Conservation (phyloP, 441 rosid species). For the Bocquillonia castaneifolia region DNA sequence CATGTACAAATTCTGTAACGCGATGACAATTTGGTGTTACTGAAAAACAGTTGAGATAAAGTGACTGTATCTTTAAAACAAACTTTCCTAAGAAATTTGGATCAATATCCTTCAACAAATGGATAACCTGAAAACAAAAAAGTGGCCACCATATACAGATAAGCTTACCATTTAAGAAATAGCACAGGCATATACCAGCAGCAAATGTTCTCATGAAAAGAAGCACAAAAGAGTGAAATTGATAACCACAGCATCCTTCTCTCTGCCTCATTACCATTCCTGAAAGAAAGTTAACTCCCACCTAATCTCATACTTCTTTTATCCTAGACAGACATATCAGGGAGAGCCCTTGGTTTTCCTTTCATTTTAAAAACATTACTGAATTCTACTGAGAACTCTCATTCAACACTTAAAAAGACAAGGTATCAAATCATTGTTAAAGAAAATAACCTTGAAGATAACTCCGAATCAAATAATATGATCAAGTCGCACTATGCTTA, state of each 20-base stretch:
- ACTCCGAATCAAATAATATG: neutral
- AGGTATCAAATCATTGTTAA: neutral
- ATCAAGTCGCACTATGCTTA: conserved; percentile 21
- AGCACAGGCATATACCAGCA: neutral
- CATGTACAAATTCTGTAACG: conserved; percentile 61
- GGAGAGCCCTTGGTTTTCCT: neutral
- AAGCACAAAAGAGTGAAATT: neutral
- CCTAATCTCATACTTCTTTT: neutral
- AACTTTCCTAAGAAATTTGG: conserved; percentile 49
- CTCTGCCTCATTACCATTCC: no score
- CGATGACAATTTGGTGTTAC: conserved; percentile 88
- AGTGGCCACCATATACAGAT: conserved; percentile 10
- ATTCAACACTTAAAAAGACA: neutral
- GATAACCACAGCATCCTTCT: no score
- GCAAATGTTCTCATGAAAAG: neutral
- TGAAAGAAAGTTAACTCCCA: no score
- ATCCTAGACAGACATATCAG: no score
- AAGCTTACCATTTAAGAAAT: neutral
- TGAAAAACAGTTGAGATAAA: conserved; percentile 56
- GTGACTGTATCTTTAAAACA: conserved; percentile 35
- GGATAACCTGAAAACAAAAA: conserved; percentile 44
- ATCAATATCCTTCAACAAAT: conserved; percentile 59
- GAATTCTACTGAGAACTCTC: neutral
- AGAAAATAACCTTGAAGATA: neutral
- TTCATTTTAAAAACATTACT: neutral